Base-by-base conservation (phyloP, 306 rosid species). In the Cotoneaster glaucophyllus region DNA sequence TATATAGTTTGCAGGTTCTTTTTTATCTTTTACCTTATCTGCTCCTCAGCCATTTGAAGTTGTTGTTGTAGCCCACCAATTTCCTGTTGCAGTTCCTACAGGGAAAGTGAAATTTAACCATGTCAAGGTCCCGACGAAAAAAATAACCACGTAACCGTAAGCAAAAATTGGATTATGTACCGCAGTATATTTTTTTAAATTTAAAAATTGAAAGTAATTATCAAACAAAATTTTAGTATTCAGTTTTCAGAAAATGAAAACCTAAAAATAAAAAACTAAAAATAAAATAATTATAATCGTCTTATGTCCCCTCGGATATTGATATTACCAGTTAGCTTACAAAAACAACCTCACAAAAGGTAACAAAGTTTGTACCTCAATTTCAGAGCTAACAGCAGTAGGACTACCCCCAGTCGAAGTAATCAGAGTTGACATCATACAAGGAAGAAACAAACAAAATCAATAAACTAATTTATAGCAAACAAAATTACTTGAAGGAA, bases 31-130 rank as follows among this genome's bases (percentile, higher is more conserved):
- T 32, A 94, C 98, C 98, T 86, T 70, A 94, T 74, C n/a, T 88
- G 96, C 66, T 90, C 93, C 73, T 94, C 95, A 1, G 87, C 87
- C 78, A 90, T 85, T 83, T 92, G 97, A 78, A 91, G 87, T 65
- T 90, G 93, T 59, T 94, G 97, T 52, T 88, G 91, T 69, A 92
- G 58, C n/a, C 87, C 80, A 59, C 69, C 78, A 67, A 90, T 82
- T 82, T 92, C 93, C 45, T 87, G 93, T 48, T 88, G 93, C 32
- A 90, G 90, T 44, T 94, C 97, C 98, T 94, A 44, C 22, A 77
- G 41, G 2, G 50, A 15, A 44, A 41, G 70, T 61, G 64, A 17
- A 70, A 57, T 18, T 12, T 63, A 52, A 62, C 50, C 58, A 28
- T 21, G 45, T 29, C 45, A 69, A 11, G 6, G 54, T 50, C 8